Evolutionary conservation across 352 stramenopile species (phyloP).

Genomic region (Phytophthora niederhauseri): DNA sequence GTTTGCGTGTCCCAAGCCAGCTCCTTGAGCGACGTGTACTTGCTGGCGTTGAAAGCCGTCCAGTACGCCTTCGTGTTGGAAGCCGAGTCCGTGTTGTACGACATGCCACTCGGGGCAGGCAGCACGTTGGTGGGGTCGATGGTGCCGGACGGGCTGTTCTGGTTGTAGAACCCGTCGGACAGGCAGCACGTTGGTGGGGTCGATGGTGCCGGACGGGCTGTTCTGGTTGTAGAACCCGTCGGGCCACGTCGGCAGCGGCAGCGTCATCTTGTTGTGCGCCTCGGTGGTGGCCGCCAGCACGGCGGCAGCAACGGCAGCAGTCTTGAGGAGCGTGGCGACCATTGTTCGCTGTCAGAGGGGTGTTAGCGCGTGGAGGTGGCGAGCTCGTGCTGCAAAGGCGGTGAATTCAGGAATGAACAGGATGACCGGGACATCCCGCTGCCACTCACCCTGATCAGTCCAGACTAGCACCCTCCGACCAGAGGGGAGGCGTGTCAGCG

Average conservation of each 20-base stretch:
- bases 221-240: constrained; percentile 43
- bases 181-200: constrained; percentile 40
- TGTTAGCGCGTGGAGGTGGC: background rate
- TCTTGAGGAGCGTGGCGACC: constrained; percentile 35
- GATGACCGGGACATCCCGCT: too few species aligned
- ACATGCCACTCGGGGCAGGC: constrained; percentile 47
- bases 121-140: constrained; percentile 47
- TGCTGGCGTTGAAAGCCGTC: constrained; percentile 48
- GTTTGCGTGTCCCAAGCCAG: constrained; percentile 31
- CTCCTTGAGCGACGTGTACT: constrained; percentile 42
- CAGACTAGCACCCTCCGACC: constrained; percentile 12
- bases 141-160: constrained; percentile 47
- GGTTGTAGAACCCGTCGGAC: constrained; percentile 37
- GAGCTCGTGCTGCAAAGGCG: constrained; percentile 11
- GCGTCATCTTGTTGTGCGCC: constrained; percentile 53
- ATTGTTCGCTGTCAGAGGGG: constrained; percentile 27
- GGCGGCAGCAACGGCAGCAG: constrained; percentile 21
- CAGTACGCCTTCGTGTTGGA: constrained; percentile 43
- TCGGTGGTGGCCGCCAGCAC: constrained; percentile 29
- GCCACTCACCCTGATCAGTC: too few species aligned
- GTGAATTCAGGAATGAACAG: constrained; percentile 39
- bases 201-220: constrained; percentile 48
- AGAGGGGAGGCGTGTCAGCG: constrained; percentile 1
- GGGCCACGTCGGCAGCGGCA: constrained; percentile 49
- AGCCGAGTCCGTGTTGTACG: constrained; percentile 38